These are phyloP conservation scores for Schoenoplectus tabernaemontani DNA, from an alignment of 202 grass and related monocot species.

Conservation along the genomic window DNA sequence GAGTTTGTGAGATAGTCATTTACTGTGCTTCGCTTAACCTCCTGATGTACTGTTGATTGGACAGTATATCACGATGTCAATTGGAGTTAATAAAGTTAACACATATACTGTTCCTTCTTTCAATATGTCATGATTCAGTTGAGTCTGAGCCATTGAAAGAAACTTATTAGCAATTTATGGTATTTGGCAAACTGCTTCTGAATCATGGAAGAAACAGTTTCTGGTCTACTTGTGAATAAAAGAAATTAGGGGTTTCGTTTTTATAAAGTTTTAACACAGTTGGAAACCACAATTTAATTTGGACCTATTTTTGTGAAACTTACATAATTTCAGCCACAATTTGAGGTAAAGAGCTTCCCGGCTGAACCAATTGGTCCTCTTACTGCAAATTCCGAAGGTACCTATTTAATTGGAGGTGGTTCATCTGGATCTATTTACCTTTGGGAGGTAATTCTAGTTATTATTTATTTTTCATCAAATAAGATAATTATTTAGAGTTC, in stretches of 20 bases:
- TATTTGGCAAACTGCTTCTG: neutral
- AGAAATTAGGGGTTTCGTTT: neutral
- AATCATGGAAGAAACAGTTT: too few relatives aligned
- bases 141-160: neutral
- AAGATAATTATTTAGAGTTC: neutral
- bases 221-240: too few relatives aligned
- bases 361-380: constrained; percentile 67
- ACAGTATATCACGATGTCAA: neutral
- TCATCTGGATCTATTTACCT: constrained; percentile 58
- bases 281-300: neutral
- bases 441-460: constrained; percentile 53
- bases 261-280: neutral
- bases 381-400: constrained; percentile 60
- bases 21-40: neutral
- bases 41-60: too few relatives aligned
- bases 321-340: constrained; percentile 48
- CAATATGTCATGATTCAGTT: neutral
- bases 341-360: constrained; percentile 74
- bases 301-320: neutral
- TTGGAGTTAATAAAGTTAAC: neutral
- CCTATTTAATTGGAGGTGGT: constrained; percentile 57
- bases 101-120: neutral
- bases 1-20: neutral
- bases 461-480: neutral
- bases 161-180: neutral